Base-by-base conservation (phyloP, 176 grass and related monocot genomes). In the Oryza officinalis region DNA sequence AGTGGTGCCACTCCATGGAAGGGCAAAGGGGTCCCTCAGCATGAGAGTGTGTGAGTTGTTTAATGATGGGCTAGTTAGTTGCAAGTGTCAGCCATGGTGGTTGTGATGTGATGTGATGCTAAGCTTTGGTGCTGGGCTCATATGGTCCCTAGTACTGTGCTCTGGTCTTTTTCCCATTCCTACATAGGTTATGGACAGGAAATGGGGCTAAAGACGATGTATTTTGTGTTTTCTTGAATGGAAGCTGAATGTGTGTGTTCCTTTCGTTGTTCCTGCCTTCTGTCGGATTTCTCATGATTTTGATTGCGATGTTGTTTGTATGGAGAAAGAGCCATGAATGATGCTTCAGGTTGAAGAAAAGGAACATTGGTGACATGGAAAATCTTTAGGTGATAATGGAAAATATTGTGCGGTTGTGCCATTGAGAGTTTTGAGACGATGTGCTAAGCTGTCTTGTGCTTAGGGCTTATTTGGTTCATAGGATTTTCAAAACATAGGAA, bases 81-180 rank as follows among this genome's bases (percentile, higher is more conserved):
- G 74, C 74, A 73, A 78, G 79, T 47, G 67, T 68, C 79, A 82
- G 37, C 83, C 79, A 86, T 79, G 74, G 68, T 86, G 79, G 88
- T 69, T 90, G 74, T 74, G 73, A 77, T 79, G 88, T 73, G 74
- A 79, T 78, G 83, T 49, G 40, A 41, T 41, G 84, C 49, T 69
- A 49, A 40, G 67, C 28, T 67, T 67, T 82, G 45, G 35, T 82
- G 20, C 14, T 41, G 78, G 65, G 78, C 67, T 73, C 74, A 20
- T 81, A 71, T 81, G 84, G 27, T 72, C 72, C 83, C 79, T 67
- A 10, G 33, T 67, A 71, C 78, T 14, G 37, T 89, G 32, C 78
- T 31, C 38, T 89, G 57, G 45, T 86, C 74, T 30, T 32, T 32
- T 10, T 69, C 80, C 75, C 67, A 69, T 86, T 74, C 68, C 40